Conservation (phyloP, 768 basidiomycete species). For the Termitomyces sp. region DNA sequence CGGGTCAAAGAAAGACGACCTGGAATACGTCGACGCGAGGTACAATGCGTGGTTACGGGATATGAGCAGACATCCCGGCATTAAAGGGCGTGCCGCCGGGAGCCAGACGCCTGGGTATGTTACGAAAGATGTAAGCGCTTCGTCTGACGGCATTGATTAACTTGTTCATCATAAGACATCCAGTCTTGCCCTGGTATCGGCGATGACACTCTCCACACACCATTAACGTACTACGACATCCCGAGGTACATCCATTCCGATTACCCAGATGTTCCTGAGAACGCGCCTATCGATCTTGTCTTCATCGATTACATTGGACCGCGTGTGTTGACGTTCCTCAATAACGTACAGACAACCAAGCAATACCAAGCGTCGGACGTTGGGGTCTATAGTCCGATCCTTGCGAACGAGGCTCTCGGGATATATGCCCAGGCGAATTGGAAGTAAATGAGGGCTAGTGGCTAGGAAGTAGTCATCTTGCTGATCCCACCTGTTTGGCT, state of each 20-base stretch:
- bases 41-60: conserved; percentile 48
- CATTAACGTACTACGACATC: conserved; percentile 47
- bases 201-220: conserved; percentile 64
- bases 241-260: conserved; percentile 59
- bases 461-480: neutral
- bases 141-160: neutral
- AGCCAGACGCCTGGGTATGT: conserved; percentile 73
- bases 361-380: conserved; percentile 50
- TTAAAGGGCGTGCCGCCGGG: conserved; percentile 34
- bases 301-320: conserved; percentile 66
- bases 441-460: conserved; percentile 24
- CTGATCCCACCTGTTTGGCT: neutral
- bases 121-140: conserved; percentile 28
- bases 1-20: conserved; percentile 6
- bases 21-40: conserved; percentile 4
- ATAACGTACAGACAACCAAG: conserved; percentile 43
- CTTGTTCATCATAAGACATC: neutral
- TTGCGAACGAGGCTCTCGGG: conserved; percentile 48
- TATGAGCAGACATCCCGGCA: conserved; percentile 38
- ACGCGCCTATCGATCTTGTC: conserved; percentile 63
- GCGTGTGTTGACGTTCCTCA: conserved; percentile 49
- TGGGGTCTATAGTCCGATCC: conserved; percentile 43
- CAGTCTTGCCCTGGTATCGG: conserved; percentile 70
- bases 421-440: conserved; percentile 46
- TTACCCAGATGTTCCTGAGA: conserved; percentile 42